A percentile compares a stretch with the other conserved stretches of the same genome.
Evolutionary conservation across 2,329 filamentous ascomycete genomes (phyloP).

Genomic region (Dendryphion nanum): DNA sequence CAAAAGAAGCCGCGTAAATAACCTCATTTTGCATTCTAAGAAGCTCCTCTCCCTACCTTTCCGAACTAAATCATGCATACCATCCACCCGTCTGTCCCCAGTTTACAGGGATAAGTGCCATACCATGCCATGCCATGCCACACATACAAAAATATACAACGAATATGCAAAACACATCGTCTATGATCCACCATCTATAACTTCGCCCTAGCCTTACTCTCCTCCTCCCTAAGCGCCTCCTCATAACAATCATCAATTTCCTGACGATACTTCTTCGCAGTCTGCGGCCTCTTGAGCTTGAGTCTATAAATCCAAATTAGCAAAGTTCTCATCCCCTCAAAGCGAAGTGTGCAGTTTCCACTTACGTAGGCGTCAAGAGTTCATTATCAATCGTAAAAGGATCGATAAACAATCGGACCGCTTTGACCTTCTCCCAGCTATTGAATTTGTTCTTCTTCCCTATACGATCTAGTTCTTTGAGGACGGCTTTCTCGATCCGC

Average conservation of each 20-base stretch:
- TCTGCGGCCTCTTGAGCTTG: conserved; percentile 70
- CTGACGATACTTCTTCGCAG: conserved; percentile 60
- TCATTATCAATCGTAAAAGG: conserved; percentile 94
- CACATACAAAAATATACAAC: no score
- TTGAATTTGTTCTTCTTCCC: conserved; percentile 86
- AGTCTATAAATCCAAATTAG: conserved; percentile 47
- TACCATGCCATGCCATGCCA: no score
- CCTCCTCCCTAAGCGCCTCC: conserved; percentile 47
- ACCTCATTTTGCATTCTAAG: no score
- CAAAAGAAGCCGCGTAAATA: no score
- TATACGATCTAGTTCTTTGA: conserved; percentile 76
- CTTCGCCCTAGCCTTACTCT: conserved; percentile 29
- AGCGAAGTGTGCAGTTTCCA: conserved; percentile 20
- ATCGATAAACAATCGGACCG: conserved; percentile 73
- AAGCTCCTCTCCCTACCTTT: no score
- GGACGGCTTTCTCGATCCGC: conserved; percentile 70
- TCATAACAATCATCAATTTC: conserved; percentile 62
- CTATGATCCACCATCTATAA: no score
- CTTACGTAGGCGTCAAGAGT: conserved; percentile 83
- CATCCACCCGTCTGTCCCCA: no score
- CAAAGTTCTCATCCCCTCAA: conserved; percentile 1
- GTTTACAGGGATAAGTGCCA: no score
- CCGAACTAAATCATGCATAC: no score
- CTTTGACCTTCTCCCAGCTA: conserved; percentile 80
- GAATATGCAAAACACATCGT: no score